These are phyloP conservation scores for Herpetospermum pedunculosum DNA, from an alignment of 306 rosid genomes.

Conservation along the genomic window DNA sequence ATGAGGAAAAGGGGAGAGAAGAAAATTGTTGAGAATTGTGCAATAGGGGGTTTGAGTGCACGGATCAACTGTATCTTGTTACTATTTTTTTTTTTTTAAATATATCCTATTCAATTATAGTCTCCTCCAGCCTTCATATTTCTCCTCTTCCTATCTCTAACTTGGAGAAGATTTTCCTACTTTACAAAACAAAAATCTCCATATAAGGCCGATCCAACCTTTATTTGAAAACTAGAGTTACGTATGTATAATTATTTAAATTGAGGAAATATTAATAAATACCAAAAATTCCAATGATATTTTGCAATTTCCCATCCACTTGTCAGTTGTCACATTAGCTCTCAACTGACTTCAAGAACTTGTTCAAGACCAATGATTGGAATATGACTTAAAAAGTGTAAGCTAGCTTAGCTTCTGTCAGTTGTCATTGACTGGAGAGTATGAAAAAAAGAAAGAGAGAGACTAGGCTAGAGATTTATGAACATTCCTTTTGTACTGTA, in stretches of 20 bases:
- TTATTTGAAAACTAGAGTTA: neutral
- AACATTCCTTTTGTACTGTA: conserved; percentile 6
- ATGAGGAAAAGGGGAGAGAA: neutral
- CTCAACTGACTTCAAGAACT: neutral
- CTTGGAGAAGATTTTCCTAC: neutral
- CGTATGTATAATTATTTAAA: neutral
- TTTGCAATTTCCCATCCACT: neutral
- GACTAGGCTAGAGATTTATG: neutral
- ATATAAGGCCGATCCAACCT: neutral
- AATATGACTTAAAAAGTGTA: neutral
- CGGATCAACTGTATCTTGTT: neutral
- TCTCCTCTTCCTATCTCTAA: neutral
- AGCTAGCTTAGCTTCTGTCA: conserved; percentile 4
- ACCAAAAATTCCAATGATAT: neutral
- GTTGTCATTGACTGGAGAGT: neutral
- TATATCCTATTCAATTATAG: neutral
- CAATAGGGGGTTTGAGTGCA: neutral
- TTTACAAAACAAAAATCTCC: neutral
- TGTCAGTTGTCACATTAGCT: neutral
- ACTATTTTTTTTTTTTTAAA: neutral
- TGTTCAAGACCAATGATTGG: conserved; percentile 5
- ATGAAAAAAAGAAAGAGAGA: neutral
- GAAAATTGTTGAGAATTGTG: neutral
- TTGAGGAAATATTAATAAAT: neutral
- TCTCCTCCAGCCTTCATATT: neutral